Conservation (phyloP, 1,139 yeast species). For the Suhomyces anneliseae region DNA sequence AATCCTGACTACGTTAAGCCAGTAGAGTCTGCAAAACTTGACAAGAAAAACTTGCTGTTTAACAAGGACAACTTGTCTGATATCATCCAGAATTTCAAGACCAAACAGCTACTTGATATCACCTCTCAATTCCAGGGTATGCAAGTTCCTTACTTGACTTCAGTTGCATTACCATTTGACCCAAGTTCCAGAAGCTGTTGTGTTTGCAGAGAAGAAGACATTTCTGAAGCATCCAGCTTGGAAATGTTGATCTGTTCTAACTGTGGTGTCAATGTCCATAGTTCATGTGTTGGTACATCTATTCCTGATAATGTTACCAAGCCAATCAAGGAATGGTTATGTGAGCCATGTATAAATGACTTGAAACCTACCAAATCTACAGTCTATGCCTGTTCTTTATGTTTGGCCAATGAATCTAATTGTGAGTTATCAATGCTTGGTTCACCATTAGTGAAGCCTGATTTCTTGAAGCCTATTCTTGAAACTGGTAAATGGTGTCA, state of each 20-base stretch:
- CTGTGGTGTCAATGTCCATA: constrained; percentile 76
- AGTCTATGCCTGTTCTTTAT: constrained; percentile 64
- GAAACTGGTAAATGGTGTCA: constrained; percentile 79
- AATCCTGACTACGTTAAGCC: constrained; percentile 11
- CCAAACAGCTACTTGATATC: constrained; percentile 26
- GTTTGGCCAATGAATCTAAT: constrained; percentile 55
- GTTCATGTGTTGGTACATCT: constrained; percentile 63
- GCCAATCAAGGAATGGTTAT: constrained; percentile 61
- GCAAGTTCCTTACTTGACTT: constrained; percentile 22
- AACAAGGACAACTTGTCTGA: constrained; percentile 6
- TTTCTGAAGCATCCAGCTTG: constrained; percentile 11
- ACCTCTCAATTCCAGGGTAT: constrained; percentile 20
- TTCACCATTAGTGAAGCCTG: constrained; percentile 47
- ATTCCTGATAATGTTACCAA: constrained; percentile 22
- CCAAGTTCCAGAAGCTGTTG: constrained; percentile 46
- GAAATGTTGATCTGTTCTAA: constrained; percentile 57
- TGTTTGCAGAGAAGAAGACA: constrained; percentile 53
- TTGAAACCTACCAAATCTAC: constrained; percentile 59
- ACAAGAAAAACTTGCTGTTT: constrained; percentile 6
- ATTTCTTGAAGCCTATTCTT: constrained; percentile 68
- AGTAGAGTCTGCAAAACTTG: constrained; percentile 3
- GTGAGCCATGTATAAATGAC: constrained; percentile 81
- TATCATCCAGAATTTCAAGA: constrained; percentile 3
- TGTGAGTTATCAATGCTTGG: constrained; percentile 48
- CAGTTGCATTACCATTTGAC: constrained; percentile 25